phyloP scores from a whole-genome alignment of 352 stramenopile species.

The Blastocystis sp. region DNA sequence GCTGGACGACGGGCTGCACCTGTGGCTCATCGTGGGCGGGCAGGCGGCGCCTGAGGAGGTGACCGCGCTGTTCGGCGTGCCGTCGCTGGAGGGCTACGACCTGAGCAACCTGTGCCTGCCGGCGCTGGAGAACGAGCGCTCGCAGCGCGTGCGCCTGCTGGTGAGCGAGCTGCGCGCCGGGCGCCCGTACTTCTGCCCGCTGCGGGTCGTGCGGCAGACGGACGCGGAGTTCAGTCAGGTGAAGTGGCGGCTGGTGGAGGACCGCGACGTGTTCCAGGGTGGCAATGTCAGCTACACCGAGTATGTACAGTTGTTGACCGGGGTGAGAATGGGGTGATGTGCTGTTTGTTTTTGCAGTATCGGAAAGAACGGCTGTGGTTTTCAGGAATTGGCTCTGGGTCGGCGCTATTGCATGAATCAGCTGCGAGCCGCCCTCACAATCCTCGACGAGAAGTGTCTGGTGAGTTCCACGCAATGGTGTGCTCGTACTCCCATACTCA shows the following conservation, averaged over 20 bases:
- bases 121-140: conserved; percentile 75
- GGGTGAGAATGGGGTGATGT: conserved; percentile 40
- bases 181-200: conserved; percentile 79
- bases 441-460: too few relatives aligned
- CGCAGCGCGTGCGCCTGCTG: conserved; percentile 82
- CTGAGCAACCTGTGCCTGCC: conserved; percentile 74
- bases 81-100: conserved; percentile 89
- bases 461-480: too few relatives aligned
- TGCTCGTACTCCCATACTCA: too few relatives aligned
- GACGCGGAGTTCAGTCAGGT: conserved; percentile 85
- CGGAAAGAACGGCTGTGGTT: too few relatives aligned
- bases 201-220: conserved; percentile 89
- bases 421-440: too few relatives aligned
- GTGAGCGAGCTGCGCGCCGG: conserved; percentile 80
- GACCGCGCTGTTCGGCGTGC: conserved; percentile 87
- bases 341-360: not conserved
- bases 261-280: conserved; percentile 91
- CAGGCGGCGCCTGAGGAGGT: conserved; percentile 82
- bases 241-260: conserved; percentile 94
- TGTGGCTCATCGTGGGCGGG: conserved; percentile 93
- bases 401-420: too few relatives aligned
- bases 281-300: conserved; percentile 95
- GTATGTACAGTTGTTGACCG: conserved; percentile 87
- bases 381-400: too few relatives aligned
- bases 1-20: conserved; percentile 89